Evolutionary conservation across 495 filamentous ascomycete species (phyloP).

Genomic region (Ramalina peruviana): DNA sequence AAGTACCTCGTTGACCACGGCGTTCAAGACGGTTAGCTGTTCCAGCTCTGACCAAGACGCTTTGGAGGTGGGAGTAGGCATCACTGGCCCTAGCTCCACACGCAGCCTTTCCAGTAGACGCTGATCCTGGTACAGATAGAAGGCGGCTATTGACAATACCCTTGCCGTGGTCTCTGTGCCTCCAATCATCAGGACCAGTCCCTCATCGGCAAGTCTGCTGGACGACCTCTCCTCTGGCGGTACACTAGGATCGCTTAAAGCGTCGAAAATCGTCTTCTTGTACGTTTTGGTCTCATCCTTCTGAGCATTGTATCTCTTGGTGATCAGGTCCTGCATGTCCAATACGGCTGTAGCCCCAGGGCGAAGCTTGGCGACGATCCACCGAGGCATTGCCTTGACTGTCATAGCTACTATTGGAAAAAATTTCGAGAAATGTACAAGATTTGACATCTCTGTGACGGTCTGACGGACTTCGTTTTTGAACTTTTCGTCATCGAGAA

Average conservation of each 20-base stretch:
- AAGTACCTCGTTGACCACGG: conserved; percentile 4
- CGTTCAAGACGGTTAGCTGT: conserved; percentile 26
- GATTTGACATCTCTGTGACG: no score
- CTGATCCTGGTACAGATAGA: conserved; percentile 18
- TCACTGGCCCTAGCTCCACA: conserved; percentile 16
- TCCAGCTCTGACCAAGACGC: conserved; percentile 31
- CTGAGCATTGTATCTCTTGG: no score
- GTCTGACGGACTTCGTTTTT: no score
- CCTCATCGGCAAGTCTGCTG: conserved; percentile 28
- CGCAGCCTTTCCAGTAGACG: conserved; percentile 11
- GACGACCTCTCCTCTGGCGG: conserved; percentile 13
- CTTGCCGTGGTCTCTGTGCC: conserved; percentile 33
- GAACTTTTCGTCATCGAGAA: no score
- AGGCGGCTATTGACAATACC: conserved; percentile 27
- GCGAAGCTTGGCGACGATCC: no score
- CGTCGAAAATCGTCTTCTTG: conserved; percentile 10
- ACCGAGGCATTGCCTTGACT: no score
- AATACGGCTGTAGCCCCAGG: no score
- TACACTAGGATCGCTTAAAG: conserved; percentile 10
- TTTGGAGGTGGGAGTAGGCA: conserved; percentile 17
- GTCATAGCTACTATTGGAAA: no score
- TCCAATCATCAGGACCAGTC: conserved; percentile 28
- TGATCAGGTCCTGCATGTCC: no score
- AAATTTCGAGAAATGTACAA: no score
- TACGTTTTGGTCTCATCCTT: not conserved